Evolutionary conservation across 768 basidiomycete genomes (phyloP).

Genomic region (Tulasnella calospora): DNA sequence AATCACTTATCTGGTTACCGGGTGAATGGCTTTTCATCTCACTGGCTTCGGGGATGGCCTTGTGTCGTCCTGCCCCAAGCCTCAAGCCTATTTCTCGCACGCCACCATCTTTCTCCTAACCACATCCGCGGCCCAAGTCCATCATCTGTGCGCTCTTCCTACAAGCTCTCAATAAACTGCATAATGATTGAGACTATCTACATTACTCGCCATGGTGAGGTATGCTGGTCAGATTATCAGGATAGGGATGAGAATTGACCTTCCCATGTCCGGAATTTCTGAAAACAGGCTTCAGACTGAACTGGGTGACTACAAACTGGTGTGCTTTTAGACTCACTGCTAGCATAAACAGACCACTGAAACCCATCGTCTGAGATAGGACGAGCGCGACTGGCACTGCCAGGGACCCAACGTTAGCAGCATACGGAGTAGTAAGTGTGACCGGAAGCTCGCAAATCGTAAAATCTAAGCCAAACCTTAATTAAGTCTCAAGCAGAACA

Average conservation of each 20-base stretch:
- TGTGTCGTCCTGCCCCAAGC: background rate
- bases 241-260: conserved; percentile 22
- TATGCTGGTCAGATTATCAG: background rate
- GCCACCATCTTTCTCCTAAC: background rate
- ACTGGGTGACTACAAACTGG: conserved; percentile 68
- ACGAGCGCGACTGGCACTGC: conserved; percentile 60
- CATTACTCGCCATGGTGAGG: conserved; percentile 61
- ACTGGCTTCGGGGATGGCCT: too few relatives aligned
- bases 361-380: conserved; percentile 40
- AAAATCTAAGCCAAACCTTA: background rate
- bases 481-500: conserved; percentile 66
- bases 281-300: conserved; percentile 61
- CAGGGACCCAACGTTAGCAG: conserved; percentile 68
- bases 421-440: conserved; percentile 55
- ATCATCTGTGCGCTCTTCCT: background rate
- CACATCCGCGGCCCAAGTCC: background rate
- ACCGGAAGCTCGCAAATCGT: background rate
- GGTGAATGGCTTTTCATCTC: too few relatives aligned
- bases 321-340: conserved; percentile 35
- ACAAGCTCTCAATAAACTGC: background rate
- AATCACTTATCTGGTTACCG: too few relatives aligned
- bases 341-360: conserved; percentile 24
- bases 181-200: conserved; percentile 59
- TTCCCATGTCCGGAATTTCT: background rate
- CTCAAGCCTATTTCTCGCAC: background rate